Base-by-base conservation (phyloP, 495 filamentous ascomycete genomes). In the Penicillium argentinense region DNA sequence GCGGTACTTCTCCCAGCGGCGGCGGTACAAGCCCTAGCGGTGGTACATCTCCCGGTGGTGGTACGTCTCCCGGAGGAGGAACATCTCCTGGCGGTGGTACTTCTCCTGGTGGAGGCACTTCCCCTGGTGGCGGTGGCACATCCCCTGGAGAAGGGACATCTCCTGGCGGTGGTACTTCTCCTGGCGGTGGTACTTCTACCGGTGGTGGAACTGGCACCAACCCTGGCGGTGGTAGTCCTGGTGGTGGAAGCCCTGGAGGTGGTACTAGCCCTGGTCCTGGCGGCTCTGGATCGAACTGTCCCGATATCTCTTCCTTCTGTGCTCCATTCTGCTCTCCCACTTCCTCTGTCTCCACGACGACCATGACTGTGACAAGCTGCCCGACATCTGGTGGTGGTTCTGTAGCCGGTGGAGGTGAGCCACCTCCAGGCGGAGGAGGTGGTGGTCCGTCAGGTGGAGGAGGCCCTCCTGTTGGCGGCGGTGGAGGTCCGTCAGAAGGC, bases 321-420 rank as follows among this genome's bases (percentile, higher is more conserved):
- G 38, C 4, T 7, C 17, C 19, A 12, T 29, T 33, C 25, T 59
- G 47, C 9, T 38, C 50, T 30, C 30, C n/a, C 9, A 47, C 23
- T 12, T 16, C 42, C 3, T 22, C 28, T 14, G 29, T 21, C n/a
- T 23, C 38, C 39, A 52, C 48, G 7, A 22, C 29, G n/a, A 57
- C 55, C 4, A 32, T 51, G 18, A 59, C 56, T 5, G 39, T 45
- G 5, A 49, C n/a, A 13, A 45, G 29, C 49, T 25, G 36, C 14
- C 37, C 53, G 16, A 46, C 33, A 27, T 22, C 39, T 26, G 39
- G 46, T 13, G 29, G 19, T n/a, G 28, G 39, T 9, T 26, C 24
- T 16, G 29, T 28, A 38, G 9, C 33, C n/a, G n/a, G n/a, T n/a
- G n/a, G n/a, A n/a, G n/a, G n/a, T n/a, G n/a, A n/a, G n/a, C n/a